Evolutionary conservation across 352 stramenopile species (phyloP).

Genomic region (Phytophthora multivora): DNA sequence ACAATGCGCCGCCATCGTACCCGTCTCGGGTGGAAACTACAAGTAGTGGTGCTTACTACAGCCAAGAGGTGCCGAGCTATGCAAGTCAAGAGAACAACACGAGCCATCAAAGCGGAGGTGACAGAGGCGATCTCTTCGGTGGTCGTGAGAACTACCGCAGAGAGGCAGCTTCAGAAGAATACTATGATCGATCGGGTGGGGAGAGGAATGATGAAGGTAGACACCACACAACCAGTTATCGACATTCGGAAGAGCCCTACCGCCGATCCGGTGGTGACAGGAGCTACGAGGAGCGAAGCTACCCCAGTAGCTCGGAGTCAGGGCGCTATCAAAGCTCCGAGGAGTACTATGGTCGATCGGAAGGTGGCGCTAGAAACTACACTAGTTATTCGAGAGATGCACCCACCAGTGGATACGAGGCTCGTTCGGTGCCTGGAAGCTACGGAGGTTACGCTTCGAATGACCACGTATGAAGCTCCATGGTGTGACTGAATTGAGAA

Average conservation of each 20-base stretch:
- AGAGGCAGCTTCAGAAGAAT: not conserved
- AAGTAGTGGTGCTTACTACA: not conserved
- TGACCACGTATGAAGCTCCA: not conserved
- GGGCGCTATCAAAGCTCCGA: not conserved
- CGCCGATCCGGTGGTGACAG: not conserved
- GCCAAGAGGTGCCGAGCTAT: not conserved
- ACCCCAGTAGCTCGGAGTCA: not conserved
- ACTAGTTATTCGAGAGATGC: conserved; percentile 5
- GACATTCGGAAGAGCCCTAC: conserved; percentile 4
- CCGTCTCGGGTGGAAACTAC: not conserved
- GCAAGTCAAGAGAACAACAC: not conserved
- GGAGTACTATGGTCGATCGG: not conserved
- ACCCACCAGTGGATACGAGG: conserved; percentile 1
- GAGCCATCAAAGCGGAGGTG: not conserved
- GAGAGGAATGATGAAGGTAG: not conserved
- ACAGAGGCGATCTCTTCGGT: not conserved
- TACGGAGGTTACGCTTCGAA: conserved; percentile 9
- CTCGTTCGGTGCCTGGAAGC: not conserved
- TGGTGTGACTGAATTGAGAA: too few relatives aligned
- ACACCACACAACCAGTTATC: not conserved
- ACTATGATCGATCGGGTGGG: not conserved
- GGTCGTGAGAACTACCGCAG: conserved; percentile 4
- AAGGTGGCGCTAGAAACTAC: conserved; percentile 1
- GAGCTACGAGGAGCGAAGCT: conserved; percentile 1
- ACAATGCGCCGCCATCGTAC: not conserved